Base-by-base conservation (phyloP, 495 filamentous ascomycete species). In the Achaetomiella virescens region DNA sequence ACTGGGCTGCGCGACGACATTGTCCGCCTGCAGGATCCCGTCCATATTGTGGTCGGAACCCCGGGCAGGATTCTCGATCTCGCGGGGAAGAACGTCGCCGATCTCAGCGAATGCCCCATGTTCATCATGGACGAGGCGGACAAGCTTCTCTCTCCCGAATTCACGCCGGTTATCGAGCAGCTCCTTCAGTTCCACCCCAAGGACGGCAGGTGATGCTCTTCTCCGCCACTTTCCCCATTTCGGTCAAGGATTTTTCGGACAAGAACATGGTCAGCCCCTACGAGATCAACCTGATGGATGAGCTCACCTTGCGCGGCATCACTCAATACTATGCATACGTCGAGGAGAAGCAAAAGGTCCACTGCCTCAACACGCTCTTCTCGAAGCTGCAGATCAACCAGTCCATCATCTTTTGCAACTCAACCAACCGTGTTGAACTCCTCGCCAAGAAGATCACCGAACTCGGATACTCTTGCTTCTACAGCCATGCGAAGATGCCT, bases 371-470 rank as follows among this genome's bases (percentile, higher is more conserved):
- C 74, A 99, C 93, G 1, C 84, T 99, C 38, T 99, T 99, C 78
- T 95, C 89, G 50, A 96, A 96, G 74, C 84, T 99, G 12, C 93
- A 97, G 72, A 99, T 99, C 74, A 99, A 99, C 71, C 93, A 99
- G 77, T 97, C 95, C 47, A 99, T 99, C 75, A 99, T 99, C 65
- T 99, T 99, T 76, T 99, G 93, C 78, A 99, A 99, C 70, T 97
- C 95, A 38, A 97, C 93, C 38, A 97, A 96, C 66, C 90, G 93
- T 42, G 93, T 99, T 17, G 93, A 99, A 70, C 78, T 99, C 17
- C 80, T 99, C 18, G 93, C 93, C 33, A 99, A 99, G 78, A 99
- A 97, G 71, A 99, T 99, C 66, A 97, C 95, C 14, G 93, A 99
- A 69, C 81, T 99, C 54, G 93, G 93, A 38, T 99, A 97, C 73